Conservation (phyloP, 2,329 filamentous ascomycete species). For the Sarocladiaceae sp. region DNA sequence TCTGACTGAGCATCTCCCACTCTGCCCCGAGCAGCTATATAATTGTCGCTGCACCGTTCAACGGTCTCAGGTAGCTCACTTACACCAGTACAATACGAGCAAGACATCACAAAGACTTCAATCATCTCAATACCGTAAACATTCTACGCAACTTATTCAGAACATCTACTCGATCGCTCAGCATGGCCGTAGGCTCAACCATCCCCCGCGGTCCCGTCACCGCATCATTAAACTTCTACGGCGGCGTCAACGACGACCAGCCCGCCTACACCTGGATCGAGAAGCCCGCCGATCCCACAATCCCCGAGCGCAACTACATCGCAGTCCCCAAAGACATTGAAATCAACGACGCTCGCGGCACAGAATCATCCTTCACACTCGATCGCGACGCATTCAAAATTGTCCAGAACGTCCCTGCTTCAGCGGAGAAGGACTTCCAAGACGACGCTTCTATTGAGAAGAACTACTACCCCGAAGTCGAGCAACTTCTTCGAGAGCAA, state of each 20-base stretch:
- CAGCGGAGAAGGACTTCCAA: slow-evolving; percentile 55
- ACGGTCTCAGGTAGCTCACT: too few species aligned
- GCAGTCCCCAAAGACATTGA: slow-evolving; percentile 44
- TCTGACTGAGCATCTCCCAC: not conserved
- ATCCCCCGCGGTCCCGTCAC: slow-evolving; percentile 56
- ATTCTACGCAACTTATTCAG: not conserved
- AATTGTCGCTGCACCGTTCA: too few species aligned
- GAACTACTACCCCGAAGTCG: slow-evolving; percentile 83
- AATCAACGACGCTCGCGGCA: slow-evolving; percentile 71
- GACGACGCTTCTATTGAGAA: slow-evolving; percentile 65
- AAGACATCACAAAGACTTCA: too few species aligned
- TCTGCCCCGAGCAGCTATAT: too few species aligned
- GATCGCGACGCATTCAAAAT: slow-evolving; percentile 74
- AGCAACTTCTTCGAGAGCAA: slow-evolving; percentile 62
- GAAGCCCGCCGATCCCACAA: slow-evolving; percentile 48
- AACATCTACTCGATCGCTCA: not conserved
- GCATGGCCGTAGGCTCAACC: not conserved
- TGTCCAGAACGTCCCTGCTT: slow-evolving; percentile 52
- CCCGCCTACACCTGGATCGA: slow-evolving; percentile 66
- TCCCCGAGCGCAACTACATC: slow-evolving; percentile 62
- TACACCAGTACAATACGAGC: not conserved
- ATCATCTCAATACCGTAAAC: not conserved
- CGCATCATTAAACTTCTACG: slow-evolving; percentile 63
- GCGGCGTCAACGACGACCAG: slow-evolving; percentile 54
- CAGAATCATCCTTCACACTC: slow-evolving; percentile 61